phyloP scores from a whole-genome alignment of 441 rosid species.

The Erodium texanum region DNA sequence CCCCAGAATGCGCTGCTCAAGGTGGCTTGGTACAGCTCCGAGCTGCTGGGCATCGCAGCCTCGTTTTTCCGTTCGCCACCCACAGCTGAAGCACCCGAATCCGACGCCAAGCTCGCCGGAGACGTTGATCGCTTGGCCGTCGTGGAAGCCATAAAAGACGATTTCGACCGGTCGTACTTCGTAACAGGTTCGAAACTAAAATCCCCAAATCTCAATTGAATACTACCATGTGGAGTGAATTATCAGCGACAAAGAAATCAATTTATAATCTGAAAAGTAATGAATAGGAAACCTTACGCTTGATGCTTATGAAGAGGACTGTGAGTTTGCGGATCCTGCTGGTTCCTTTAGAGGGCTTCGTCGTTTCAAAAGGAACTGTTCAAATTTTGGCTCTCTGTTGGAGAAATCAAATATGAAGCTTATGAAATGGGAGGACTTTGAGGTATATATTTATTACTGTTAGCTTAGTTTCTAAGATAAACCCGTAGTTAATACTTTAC shows the following conservation, averaged over 20 bases:
- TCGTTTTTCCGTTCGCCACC: conserved; percentile 52
- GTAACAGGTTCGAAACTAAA: conserved; percentile 48
- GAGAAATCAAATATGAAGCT: conserved; percentile 84
- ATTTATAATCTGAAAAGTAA: neutral
- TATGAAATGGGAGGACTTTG: conserved; percentile 75
- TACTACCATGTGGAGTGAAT: too few relatives aligned
- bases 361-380: conserved; percentile 85
- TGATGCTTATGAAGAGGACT: conserved; percentile 68
- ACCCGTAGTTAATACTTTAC: neutral
- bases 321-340: conserved; percentile 95
- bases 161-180: conserved; percentile 71
- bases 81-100: conserved; percentile 13
- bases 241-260: too few relatives aligned
- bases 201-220: conserved; percentile 7
- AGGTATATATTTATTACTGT: conserved; percentile 31
- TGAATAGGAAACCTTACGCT: conserved; percentile 55
- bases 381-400: conserved; percentile 71
- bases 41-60: conserved; percentile 82
- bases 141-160: conserved; percentile 56
- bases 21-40: conserved; percentile 88
- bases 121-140: conserved; percentile 54
- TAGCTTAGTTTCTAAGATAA: neutral
- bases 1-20: conserved; percentile 66
- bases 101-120: conserved; percentile 26
- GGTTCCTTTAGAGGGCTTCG: conserved; percentile 79